Evolutionary conservation across 2,329 filamentous ascomycete genomes (phyloP), one percentile per base, ranked within the genome.

Genomic region (Cylindrodendrum hubeiense): DNA sequence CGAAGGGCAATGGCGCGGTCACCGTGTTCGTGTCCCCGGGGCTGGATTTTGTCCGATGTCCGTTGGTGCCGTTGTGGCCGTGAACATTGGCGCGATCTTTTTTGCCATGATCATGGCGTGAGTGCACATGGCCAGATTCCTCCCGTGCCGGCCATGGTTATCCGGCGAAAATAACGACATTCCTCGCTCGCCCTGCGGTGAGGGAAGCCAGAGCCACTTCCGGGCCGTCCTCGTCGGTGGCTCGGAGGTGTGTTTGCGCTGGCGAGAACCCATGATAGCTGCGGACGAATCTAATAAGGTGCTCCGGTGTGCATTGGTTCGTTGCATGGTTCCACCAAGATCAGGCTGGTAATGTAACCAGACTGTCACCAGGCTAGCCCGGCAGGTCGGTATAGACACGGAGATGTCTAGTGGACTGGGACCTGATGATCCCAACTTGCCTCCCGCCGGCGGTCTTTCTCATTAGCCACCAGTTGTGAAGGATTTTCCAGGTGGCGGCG

Each of bases 51-150:
- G 26, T 15, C 26, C n/a, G 41, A 19, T 37, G 33, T 55, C 43
- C 41, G 43, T 49, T 57, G 59, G 52, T 58, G 54, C 33, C n/a
- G 46, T 26, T 60, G 51, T 64, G 57, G 41, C 62, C 70, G 60
- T 58, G 60, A 60, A 52, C 62, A 68, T 66, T 70, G 65, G 70
- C 68, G 67, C 60, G 21, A 15, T 44, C 44, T 53, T 62, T 58
- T 37, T 65, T 59, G 63, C 39, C 57, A 71, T 63, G 63, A 74
- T 71, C 28, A 71, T 73, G 68, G 67, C 68, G 63, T 71, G 71
- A 72, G 70, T 46, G 30, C 21, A 53, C 39, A 65, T 70, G 67
- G 57, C 44, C 61, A 70, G 67, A 65, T 63, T 56, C 43, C 53
- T 60, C 57, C 64, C 34, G 44, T 56, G 46, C 56, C 65, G 56